A percentile compares a stretch with the other conserved stretches of the same genome.
Conservation (phyloP, 768 basidiomycete species). For the Naganishia vishniacii region DNA sequence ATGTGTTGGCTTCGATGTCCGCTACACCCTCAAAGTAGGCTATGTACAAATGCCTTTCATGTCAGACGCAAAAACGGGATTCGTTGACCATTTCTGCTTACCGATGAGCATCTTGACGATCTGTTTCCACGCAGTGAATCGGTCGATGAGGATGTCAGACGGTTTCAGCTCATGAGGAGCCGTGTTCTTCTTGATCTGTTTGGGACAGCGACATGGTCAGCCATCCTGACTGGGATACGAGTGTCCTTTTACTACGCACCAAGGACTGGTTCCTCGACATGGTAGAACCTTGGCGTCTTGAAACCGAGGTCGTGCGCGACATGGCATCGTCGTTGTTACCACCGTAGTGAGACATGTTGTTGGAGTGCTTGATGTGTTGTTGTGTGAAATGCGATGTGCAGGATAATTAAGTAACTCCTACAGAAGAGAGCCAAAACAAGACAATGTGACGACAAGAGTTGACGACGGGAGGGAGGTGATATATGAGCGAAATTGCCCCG, state of each 20-base stretch:
- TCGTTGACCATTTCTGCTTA: conserved; percentile 28
- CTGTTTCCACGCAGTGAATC: conserved; percentile 68
- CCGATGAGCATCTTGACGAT: conserved; percentile 88
- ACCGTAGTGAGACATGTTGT: conserved; percentile 43
- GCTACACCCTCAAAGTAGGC: conserved; percentile 74
- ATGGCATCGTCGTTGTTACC: conserved; percentile 40
- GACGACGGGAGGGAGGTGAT: no score
- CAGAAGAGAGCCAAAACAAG: no score
- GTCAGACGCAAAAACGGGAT: not conserved
- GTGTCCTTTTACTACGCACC: conserved; percentile 34
- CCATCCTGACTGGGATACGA: not conserved
- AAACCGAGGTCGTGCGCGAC: conserved; percentile 69
- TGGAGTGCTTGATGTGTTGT: conserved; percentile 1
- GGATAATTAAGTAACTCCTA: no score
- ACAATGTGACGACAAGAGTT: no score
- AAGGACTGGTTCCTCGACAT: conserved; percentile 74
- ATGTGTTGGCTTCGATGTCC: conserved; percentile 92
- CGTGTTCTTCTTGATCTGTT: conserved; percentile 80
- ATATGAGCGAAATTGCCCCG: no score
- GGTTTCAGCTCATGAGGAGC: conserved; percentile 83
- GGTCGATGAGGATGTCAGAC: conserved; percentile 92
- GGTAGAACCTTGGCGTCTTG: conserved; percentile 63
- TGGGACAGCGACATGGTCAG: not conserved
- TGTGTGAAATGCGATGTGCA: not conserved
- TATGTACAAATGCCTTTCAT: no score